Evolutionary conservation across 177 flowering plant genomes (phyloP).

Genomic region (Vitis hybrid): DNA sequence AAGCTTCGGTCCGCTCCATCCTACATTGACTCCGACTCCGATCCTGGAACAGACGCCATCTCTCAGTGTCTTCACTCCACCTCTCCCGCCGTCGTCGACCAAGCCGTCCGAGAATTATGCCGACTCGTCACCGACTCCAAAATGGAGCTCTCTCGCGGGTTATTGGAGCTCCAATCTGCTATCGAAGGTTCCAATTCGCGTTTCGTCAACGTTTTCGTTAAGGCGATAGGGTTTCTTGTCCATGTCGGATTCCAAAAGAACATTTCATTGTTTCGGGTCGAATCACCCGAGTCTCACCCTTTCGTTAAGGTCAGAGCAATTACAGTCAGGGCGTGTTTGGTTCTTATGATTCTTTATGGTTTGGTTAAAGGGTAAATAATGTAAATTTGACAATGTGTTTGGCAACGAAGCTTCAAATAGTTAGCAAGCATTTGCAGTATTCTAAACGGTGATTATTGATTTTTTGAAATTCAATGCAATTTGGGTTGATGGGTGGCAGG

Average conservation of each 20-base stretch:
- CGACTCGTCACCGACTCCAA: constrained; percentile 56
- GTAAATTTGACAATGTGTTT: too few species aligned
- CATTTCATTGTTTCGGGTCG: constrained; percentile 24
- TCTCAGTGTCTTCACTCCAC: constrained; percentile 60
- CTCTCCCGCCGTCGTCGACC: constrained; percentile 73
- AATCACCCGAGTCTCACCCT: constrained; percentile 62
- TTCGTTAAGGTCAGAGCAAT: constrained; percentile 56
- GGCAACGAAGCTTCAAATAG: neutral
- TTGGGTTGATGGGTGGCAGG: constrained; percentile 34
- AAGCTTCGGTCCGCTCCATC: constrained; percentile 70
- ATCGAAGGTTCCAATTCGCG: constrained; percentile 60
- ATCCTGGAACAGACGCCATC: constrained; percentile 52
- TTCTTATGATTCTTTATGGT: neutral
- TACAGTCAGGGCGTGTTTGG: neutral
- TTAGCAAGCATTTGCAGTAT: neutral
- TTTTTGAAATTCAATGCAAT: neutral
- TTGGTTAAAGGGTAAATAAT: neutral
- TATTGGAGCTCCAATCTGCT: constrained; percentile 81
- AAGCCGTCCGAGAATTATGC: constrained; percentile 82
- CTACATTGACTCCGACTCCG: constrained; percentile 40
- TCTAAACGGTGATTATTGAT: neutral
- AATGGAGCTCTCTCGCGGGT: constrained; percentile 45
- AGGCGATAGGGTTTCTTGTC: constrained; percentile 68
- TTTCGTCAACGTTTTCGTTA: constrained; percentile 56
- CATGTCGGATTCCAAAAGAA: constrained; percentile 46